phyloP scores from a whole-genome alignment of 2,329 filamentous ascomycete species.

The Aspergillus hortae region DNA sequence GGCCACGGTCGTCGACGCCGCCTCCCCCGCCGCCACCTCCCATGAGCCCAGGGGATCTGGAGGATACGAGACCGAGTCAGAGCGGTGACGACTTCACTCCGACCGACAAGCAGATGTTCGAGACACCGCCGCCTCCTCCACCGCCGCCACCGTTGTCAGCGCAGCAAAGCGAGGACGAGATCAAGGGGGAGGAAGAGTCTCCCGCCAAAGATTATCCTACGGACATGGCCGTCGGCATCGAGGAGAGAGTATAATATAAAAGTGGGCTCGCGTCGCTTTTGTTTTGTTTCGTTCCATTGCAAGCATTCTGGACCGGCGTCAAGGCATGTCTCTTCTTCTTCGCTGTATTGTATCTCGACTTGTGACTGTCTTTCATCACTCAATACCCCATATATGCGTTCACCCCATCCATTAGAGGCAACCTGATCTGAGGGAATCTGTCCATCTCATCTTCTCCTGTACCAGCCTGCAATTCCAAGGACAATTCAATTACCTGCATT shows the following conservation, averaged over 20 bases:
- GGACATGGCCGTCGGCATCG: conserved; percentile 13
- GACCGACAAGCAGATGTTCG: conserved; percentile 16
- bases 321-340: conserved; percentile 7
- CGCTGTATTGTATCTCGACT: conserved; percentile 7
- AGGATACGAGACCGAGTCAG: conserved; percentile 14
- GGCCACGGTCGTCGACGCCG: conserved; percentile 47
- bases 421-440: background rate
- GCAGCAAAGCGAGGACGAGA: conserved; percentile 17
- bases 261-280: background rate
- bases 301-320: conserved; percentile 12
- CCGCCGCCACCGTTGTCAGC: conserved; percentile 31
- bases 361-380: background rate
- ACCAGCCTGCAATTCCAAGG: too few species aligned
- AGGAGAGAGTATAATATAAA: conserved; percentile 19
- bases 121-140: conserved; percentile 27
- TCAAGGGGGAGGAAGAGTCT: conserved; percentile 4
- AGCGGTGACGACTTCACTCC: conserved; percentile 18
- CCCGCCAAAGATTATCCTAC: conserved; percentile 3
- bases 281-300: background rate
- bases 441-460: background rate
- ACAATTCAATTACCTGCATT: too few species aligned
- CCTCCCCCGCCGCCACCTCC: conserved; percentile 26
- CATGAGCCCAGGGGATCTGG: conserved; percentile 15
- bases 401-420: background rate
- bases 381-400: conserved; percentile 6